phyloP scores from a whole-genome alignment of 1,284 basidiomycete species.

The Sporisorium reilianum region DNA sequence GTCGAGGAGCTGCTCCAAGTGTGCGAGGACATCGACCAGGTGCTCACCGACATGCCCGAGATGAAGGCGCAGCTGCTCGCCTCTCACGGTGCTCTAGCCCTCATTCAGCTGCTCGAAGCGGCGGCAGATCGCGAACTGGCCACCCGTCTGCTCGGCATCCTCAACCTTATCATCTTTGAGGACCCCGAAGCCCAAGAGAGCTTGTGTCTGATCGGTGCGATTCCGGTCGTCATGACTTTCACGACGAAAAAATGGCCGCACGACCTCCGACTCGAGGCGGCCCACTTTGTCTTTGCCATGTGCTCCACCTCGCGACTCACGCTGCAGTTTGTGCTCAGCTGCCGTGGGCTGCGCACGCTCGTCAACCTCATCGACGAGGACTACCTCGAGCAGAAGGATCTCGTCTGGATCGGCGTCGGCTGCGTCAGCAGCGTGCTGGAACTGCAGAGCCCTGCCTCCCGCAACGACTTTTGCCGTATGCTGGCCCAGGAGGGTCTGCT shows the following conservation, averaged over 20 bases:
- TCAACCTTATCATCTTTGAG: conserved; percentile 87
- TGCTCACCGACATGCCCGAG: conserved; percentile 85
- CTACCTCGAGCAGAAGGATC: conserved; percentile 84
- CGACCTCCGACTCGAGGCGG: conserved; percentile 93
- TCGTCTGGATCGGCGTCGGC: conserved; percentile 93
- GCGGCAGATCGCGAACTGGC: conserved; percentile 83
- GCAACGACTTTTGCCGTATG: conserved; percentile 98
- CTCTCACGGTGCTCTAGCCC: conserved; percentile 92
- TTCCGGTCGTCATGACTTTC: conserved; percentile 75
- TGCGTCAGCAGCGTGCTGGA: conserved; percentile 96
- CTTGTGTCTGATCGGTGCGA: conserved; percentile 85
- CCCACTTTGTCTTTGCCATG: conserved; percentile 90
- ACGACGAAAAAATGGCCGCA: conserved; percentile 93
- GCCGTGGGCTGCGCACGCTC: conserved; percentile 90
- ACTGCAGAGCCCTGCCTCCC: conserved; percentile 88
- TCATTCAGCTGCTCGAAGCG: conserved; percentile 89
- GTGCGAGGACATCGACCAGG: conserved; percentile 85
- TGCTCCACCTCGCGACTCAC: conserved; percentile 93
- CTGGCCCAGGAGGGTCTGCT: conserved; percentile 94
- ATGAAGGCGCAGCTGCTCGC: conserved; percentile 89
- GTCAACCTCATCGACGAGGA: conserved; percentile 97
- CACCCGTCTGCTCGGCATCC: conserved; percentile 84
- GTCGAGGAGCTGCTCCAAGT: conserved; percentile 83
- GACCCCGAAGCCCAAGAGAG: conserved; percentile 91
- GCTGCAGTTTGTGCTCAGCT: conserved; percentile 73